Base-by-base conservation (phyloP, 306 rosid genomes). In the Corylus avellana region DNA sequence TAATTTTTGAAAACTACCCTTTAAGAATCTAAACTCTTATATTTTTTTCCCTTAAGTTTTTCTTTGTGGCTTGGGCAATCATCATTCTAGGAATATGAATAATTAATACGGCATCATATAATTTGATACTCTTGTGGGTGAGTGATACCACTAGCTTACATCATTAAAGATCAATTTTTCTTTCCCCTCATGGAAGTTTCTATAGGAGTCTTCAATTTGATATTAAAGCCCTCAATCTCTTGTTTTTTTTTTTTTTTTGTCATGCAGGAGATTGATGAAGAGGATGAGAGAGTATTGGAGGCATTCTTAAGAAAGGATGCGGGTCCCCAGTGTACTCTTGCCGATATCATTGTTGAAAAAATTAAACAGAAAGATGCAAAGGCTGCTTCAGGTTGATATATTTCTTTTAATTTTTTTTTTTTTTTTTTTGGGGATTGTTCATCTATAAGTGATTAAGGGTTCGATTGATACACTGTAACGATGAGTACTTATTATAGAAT, bases 211-310 rank as follows among this genome's bases (percentile, higher is more conserved):
- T 25, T 11, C 37, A 59, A 25, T 59, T 10, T 59, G 37, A 59
- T 11, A 11, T 20, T 25, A 25, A 59, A 59, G 25, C 7, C 11
- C 9, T 22, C 29, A 8, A 14, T 17, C 35, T 1, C 8, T 32
- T 16, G 16, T 14, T 8, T 11, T 3, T 32, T 57, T 22, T 53
- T 51, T n/a, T 8, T 2, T 0, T 48, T 8, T 8, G 35, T 32
- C 35, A 32, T 32, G 56, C 80, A 86, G 88, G 88, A 88, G 63
- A 91, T 93, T 78, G 81, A 87, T 35, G 96, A 89, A 48, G 98
- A 91, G 67, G 96, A 92, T 8, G 97, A 91, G 83, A 85, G 59
- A 70, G 32, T 92, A 64, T 64, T 95, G 76, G 95, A 90, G 46
- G 85, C 89, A 7, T 95, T 92, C 80, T 67, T 89, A 16, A 84